Percentiles rank a stretch among this genome's conserved stretches.
phyloP scores from a whole-genome alignment of 2,329 filamentous ascomycete species.

The Pseudopithomyces chartarum region DNA sequence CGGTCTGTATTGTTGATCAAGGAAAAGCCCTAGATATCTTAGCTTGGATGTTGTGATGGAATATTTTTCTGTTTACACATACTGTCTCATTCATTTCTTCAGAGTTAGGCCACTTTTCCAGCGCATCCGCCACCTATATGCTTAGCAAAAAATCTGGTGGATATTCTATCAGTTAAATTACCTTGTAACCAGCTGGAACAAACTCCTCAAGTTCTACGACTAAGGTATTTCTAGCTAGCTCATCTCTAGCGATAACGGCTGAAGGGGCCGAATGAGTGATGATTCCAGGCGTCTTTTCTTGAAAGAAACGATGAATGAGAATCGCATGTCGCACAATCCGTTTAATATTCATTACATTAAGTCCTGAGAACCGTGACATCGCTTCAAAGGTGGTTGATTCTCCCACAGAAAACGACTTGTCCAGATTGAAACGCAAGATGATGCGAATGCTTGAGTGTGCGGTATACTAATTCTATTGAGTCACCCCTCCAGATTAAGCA shows the following conservation, averaged over 20 bases:
- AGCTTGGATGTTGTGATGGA: too few species aligned
- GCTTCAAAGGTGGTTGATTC: neutral
- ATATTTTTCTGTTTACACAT: too few species aligned
- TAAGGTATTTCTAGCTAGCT: neutral
- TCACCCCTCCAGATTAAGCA: neutral
- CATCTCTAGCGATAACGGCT: neutral
- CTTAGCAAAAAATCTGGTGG: too few species aligned
- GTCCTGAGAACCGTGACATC: neutral
- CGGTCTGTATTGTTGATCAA: neutral
- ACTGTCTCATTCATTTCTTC: constrained; percentile 1
- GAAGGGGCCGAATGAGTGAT: neutral
- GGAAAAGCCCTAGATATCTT: neutral
- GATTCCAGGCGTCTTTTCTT: neutral
- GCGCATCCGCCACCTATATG: neutral
- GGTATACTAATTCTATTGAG: neutral
- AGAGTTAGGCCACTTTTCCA: constrained; percentile 1
- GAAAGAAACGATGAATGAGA: neutral
- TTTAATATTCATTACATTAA: neutral
- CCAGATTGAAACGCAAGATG: neutral
- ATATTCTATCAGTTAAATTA: too few species aligned
- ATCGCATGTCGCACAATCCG: constrained; percentile 3
- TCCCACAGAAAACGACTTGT: neutral
- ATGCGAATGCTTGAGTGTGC: neutral
- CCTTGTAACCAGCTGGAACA: neutral
- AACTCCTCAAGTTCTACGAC: neutral